A percentile compares a stretch with the other conserved stretches of the same genome.
phyloP scores from a whole-genome alignment of 2,329 filamentous ascomycete species.

The Aspergillus spinulosporus region DNA sequence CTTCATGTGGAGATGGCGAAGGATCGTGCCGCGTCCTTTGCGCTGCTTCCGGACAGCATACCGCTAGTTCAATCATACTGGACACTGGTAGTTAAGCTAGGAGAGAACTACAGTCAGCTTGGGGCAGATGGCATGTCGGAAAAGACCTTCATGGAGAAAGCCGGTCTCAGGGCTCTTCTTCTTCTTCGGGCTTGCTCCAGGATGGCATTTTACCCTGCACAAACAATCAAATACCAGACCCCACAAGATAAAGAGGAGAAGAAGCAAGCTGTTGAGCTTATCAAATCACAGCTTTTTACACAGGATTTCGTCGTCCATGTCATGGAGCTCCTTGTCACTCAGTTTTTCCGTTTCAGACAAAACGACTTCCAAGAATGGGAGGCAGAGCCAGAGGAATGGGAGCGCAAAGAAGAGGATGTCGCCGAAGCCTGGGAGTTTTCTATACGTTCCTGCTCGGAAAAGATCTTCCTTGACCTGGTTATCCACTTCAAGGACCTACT shows the following conservation, averaged over 20 bases:
- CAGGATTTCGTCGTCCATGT: conserved; percentile 75
- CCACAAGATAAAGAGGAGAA: conserved; percentile 75
- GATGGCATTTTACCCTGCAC: conserved; percentile 77
- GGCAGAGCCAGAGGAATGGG: conserved; percentile 93
- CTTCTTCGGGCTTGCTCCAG: conserved; percentile 79
- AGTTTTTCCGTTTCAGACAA: conserved; percentile 83
- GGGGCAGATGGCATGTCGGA: conserved; percentile 49
- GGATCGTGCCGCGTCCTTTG: conserved; percentile 77
- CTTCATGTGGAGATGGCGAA: conserved; percentile 84
- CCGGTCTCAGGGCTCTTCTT: conserved; percentile 79
- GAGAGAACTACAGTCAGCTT: conserved; percentile 61
- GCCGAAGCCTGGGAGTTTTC: conserved; percentile 89
- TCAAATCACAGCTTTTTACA: conserved; percentile 74
- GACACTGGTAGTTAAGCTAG: conserved; percentile 74
- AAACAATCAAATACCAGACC: conserved; percentile 81
- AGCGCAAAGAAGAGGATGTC: conserved; percentile 80
- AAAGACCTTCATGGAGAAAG: conserved; percentile 67
- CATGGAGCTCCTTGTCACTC: conserved; percentile 79
- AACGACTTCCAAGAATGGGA: conserved; percentile 90
- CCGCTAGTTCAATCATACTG: conserved; percentile 80
- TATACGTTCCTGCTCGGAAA: conserved; percentile 88
- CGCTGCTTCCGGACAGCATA: conserved; percentile 75
- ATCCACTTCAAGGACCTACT: conserved; percentile 84
- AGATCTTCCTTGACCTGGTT: conserved; percentile 86
- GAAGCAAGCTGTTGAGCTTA: conserved; percentile 63